phyloP scores from a whole-genome alignment of 2,329 filamentous ascomycete species.

The Nemania diffusa region DNA sequence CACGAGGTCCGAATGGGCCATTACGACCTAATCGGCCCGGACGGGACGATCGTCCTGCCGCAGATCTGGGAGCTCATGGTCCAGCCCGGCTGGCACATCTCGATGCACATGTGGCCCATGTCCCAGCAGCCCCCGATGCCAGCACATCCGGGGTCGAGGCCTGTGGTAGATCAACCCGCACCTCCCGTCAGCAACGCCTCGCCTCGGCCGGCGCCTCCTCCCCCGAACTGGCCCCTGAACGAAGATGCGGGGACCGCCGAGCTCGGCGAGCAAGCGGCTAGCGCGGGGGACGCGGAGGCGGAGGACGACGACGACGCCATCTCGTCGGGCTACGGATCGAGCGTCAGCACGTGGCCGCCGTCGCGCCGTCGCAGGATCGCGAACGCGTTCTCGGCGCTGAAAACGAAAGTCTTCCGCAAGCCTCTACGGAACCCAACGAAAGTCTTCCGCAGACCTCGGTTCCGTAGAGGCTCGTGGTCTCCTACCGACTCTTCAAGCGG shows the following conservation, averaged over 20 bases:
- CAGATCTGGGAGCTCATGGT: constrained; percentile 81
- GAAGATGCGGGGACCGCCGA: background rate
- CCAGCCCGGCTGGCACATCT: constrained; percentile 76
- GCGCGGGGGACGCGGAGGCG: background rate
- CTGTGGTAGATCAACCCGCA: background rate
- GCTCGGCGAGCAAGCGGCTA: background rate
- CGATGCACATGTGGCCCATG: constrained; percentile 71
- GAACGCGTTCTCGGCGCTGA: constrained; percentile 22
- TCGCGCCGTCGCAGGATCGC: constrained; percentile 19
- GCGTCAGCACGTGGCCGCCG: background rate
- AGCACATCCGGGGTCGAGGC: too few relatives aligned
- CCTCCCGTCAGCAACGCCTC: background rate
- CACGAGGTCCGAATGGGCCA: constrained; percentile 78
- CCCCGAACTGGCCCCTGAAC: background rate
- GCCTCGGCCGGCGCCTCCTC: background rate
- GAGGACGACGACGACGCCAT: constrained; percentile 5
- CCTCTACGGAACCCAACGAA: background rate
- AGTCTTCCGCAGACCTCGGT: constrained; percentile 12
- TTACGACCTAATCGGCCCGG: constrained; percentile 79
- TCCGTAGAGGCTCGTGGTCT: constrained; percentile 16
- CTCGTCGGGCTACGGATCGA: constrained; percentile 6
- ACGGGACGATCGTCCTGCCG: constrained; percentile 81
- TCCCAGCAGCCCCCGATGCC: background rate
- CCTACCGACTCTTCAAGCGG: background rate
- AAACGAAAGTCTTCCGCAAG: constrained; percentile 19